Evolutionary conservation across 768 basidiomycete genomes (phyloP), one percentile per base, ranked within the genome.

Genomic region (Clavulina sp.): DNA sequence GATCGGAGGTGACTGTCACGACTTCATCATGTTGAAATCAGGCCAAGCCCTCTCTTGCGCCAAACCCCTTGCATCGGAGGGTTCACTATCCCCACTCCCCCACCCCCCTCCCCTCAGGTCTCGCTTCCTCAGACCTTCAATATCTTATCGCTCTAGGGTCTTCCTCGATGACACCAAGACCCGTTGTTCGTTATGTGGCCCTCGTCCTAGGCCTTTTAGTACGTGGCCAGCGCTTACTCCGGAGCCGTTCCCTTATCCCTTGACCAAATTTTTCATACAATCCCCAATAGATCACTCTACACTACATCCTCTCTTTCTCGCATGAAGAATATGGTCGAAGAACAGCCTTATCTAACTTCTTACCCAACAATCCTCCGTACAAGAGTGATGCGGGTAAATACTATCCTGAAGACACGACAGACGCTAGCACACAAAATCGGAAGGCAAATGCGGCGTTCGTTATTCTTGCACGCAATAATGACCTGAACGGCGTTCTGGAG

Each of bases 361-460:
- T 30, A 44, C 40, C 50, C 55, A 58, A 26, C 52, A 29, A 5
- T 23, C 70, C 78, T 21, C 74, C 76, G 5, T 70, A 81, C 63
- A 71, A 76, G 60, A 67, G 68, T n/a, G 67, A 73, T n/a, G 71
- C 76, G 28, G 76, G 76, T 3, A 69, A 75, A 26, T 79, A 79
- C 62, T 78, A 75, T 51, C 63, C 63, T 16, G 53, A 62, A 18
- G 71, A 71, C 52, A 54, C 59, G 9, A 49, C 67, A 2, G 60
- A 65, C 19, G 51, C 13, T 24, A 19, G 31, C 28, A 13, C 1
- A 68, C 67, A 36, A 21, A 70, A 66, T n/a, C 70, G 78, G 34
- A 85, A 75, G 61, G 84, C 83, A 2, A 88, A 85, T 61, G 87
- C 87, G 24, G 77, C 75, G 3, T 81, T 89, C 60, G 86, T 87